A percentile compares a stretch with the other conserved stretches of the same genome.
Conservation (phyloP, 176 grass and related monocot genomes). For the Ensete glaucum region DNA sequence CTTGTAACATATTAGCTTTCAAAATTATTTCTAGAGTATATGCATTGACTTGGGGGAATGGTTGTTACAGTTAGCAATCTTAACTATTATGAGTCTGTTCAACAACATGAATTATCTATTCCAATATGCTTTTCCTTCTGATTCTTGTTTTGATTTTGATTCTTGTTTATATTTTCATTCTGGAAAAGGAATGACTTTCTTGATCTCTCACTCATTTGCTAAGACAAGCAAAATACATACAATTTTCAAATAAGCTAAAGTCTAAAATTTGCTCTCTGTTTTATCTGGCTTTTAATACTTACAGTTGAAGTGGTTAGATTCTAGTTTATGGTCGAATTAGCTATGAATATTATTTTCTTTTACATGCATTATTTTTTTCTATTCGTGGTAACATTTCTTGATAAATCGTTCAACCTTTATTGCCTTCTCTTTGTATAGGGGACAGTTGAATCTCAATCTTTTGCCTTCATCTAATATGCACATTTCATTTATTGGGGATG, state of each 20-base stretch:
- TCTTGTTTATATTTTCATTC: no score
- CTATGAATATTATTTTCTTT: neutral
- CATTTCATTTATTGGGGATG: constrained; percentile 63
- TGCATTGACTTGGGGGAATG: no score
- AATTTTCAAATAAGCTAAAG: neutral
- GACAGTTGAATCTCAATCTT: constrained; percentile 60
- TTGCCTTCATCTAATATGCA: constrained; percentile 57
- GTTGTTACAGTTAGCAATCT: no score
- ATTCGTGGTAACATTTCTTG: neutral
- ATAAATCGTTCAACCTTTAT: neutral
- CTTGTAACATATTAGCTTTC: no score
- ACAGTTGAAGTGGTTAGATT: no score
- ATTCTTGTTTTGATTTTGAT: no score
- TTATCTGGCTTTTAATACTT: neutral
- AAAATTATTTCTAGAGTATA: no score
- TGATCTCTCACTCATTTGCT: neutral
- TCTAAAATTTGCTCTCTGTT: neutral
- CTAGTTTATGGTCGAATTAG: no score
- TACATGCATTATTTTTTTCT: neutral
- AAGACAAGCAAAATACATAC: neutral
- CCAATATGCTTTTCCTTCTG: neutral
- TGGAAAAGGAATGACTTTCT: no score
- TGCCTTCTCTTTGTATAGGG: constrained; percentile 41
- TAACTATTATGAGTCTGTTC: no score
- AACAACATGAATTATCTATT: neutral